These are phyloP conservation scores for Ampelocalamus luodianensis DNA, from an alignment of 176 grass and related monocot species.

Conservation along the genomic window DNA sequence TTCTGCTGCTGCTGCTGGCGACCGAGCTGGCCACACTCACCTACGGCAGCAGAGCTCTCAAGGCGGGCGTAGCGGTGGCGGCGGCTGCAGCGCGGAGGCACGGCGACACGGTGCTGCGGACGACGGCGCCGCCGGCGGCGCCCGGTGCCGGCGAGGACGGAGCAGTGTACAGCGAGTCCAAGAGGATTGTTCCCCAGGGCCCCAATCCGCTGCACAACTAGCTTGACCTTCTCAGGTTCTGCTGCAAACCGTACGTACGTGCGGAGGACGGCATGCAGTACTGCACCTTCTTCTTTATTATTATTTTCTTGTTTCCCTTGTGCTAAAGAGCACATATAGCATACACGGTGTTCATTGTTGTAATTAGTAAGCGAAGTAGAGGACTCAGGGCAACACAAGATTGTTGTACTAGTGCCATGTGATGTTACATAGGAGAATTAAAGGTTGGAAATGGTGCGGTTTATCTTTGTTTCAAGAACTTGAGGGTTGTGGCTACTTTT, in stretches of 20 bases:
- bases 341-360: slow-evolving; percentile 25
- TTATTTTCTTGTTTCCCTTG: slow-evolving; percentile 1
- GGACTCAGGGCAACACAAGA: background rate
- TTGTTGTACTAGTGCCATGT: background rate
- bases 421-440: slow-evolving; percentile 18
- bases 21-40: slow-evolving; percentile 33
- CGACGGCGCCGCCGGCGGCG: background rate
- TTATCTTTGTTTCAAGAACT: slow-evolving; percentile 9
- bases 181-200: slow-evolving; percentile 57
- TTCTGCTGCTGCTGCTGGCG: background rate
- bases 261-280: slow-evolving; percentile 3
- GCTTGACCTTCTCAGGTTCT: slow-evolving; percentile 6
- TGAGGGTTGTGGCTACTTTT: background rate
- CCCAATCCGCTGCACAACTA: slow-evolving; percentile 65
- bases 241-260: background rate
- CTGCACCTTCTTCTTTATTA: background rate
- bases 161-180: slow-evolving; percentile 41
- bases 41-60: slow-evolving; percentile 33
- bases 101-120: background rate
- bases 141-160: background rate
- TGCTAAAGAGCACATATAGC: slow-evolving; percentile 30
- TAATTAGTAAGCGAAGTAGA: slow-evolving; percentile 34
- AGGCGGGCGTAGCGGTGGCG: background rate
- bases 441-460: background rate
- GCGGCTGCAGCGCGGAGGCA: background rate